Evolutionary conservation across 1,284 basidiomycete species (phyloP), one percentile per base, ranked within the genome.

Genomic region (Moesziomyces sp.): DNA sequence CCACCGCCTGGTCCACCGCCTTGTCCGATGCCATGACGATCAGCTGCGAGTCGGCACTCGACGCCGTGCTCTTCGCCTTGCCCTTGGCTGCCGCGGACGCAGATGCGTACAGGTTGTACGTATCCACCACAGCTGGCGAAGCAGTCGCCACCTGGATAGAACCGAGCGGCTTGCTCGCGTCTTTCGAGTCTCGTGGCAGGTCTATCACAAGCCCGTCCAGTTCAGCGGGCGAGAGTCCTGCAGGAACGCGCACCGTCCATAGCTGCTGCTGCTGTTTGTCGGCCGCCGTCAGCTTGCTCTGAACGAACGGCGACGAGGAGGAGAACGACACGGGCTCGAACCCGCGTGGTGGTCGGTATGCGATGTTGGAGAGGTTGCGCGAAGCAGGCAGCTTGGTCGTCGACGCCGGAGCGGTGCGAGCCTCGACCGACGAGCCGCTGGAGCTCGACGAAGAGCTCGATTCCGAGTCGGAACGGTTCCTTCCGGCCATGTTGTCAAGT

Each of bases 1-100:
- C 57, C 52, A 46, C 66, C 28, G 58, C 50, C 24, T 38, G 58
- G 43, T 49, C 52, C 23, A 57, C 23, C 21, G 46, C 50, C 1
- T 16, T 47, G 23, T 60, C 52, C 5, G 69, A 74, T 2, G 78
- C 75, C 76, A 79, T 79, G 4, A 67, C 60, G 42, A 79, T 78
- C 9, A 79, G 64, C 46, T 79, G 78, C 19, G 78, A 76, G 19
- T 68, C 56, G 7, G 60, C 65, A 26, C 47, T 56, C 9, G 60
- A 43, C 11, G 56, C 55, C 5, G 53, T 11, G 34, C 63, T 70
- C 21, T 55, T 65, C 9, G 44, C 46, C 18, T 66, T 70, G 30
- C 58, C 58, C 40, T 70, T 65, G 30, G 50, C 24, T 5, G 59
- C 44, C 0, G 72, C 58, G 3, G 61, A 43, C 1, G 53, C 40